Evolutionary conservation across 257 asterid species (phyloP).

Genomic region (Fraxinus cuspidata): DNA sequence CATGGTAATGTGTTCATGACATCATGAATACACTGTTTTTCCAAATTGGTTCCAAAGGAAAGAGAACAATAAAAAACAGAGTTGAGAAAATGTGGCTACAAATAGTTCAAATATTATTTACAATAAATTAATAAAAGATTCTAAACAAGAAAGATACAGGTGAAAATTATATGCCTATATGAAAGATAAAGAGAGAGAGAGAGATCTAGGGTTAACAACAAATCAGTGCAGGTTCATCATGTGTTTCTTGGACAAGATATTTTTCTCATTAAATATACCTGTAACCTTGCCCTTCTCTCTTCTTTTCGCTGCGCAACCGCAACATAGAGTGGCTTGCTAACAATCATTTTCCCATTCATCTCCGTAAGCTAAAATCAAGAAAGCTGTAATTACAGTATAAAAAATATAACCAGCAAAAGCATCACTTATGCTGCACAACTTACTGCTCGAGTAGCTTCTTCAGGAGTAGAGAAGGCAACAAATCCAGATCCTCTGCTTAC

Average conservation of each 20-base stretch:
- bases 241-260: not conserved
- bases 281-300: constrained; percentile 11
- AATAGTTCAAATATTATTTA: too few relatives aligned
- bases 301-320: constrained; percentile 8
- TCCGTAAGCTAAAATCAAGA: not conserved
- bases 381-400: not conserved
- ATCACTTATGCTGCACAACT: not conserved
- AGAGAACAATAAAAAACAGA: not conserved
- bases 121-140: not conserved
- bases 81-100: not conserved
- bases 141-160: too few relatives aligned
- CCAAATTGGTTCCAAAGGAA: not conserved
- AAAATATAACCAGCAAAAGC: not conserved
- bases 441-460: constrained; percentile 26
- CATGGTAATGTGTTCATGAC: not conserved
- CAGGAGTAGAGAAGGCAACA: constrained; percentile 26
- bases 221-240: not conserved
- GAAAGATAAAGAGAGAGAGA: too few relatives aligned
- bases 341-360: constrained; percentile 5
- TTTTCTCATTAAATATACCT: not conserved
- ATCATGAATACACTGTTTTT: not conserved
- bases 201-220: not conserved
- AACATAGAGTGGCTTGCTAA: not conserved
- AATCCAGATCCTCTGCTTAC: constrained; percentile 29
- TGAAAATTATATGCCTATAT: not conserved